Base-by-base conservation (phyloP, 2,329 filamentous ascomycete genomes). In the Trichoderma oligosporum region DNA sequence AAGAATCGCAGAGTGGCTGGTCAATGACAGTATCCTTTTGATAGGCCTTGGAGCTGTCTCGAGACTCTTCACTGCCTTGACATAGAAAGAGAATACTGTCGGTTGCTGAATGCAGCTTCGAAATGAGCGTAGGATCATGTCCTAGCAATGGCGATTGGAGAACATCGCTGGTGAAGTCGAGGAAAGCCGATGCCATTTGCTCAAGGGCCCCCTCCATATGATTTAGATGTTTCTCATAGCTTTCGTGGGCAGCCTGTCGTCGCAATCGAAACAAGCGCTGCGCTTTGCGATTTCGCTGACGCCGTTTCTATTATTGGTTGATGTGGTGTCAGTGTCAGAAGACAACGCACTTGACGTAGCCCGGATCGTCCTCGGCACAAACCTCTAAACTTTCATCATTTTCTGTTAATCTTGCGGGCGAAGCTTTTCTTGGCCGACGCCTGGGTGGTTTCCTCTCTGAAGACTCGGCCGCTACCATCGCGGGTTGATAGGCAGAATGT, bases 251-350 rank as follows among this genome's bases (percentile, higher is more conserved):
- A n/a, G 49, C 49, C 31, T 54, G 49, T 16, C 49, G 38, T 29
- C 49, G 38, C 7, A 54, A 39, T 20, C 49, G 49, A 27, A 54
- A 54, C 31, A 44, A 20, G 29, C 49, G 49, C 49, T 54, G 49
- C 4, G 49, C 49, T 35, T 54, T 54, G 39, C 49, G 49, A 24
- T 54, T 54, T 20, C 49, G 39, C 39, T 54, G 49, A 20, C 49
- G 38, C 29, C 49, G 49, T 54, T 54, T 54, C 49, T 54, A 41
- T 25, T 3, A 31, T 9, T 16, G 18, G 39, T 16, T 20, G 14
- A 33, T 16, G 38, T n/a, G n/a, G n/a, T 24, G 39, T 54, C 49
- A 54, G 49, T 18, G n/a, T n/a, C n/a, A 31, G 20, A 4, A 16
- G 14, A 20, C 27, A 31, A 11, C 27, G 27, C 27, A 31, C 20